A percentile compares a stretch with the other conserved stretches of the same genome.
Conservation (phyloP, 2,329 filamentous ascomycete genomes). For the Bisporella sp. region DNA sequence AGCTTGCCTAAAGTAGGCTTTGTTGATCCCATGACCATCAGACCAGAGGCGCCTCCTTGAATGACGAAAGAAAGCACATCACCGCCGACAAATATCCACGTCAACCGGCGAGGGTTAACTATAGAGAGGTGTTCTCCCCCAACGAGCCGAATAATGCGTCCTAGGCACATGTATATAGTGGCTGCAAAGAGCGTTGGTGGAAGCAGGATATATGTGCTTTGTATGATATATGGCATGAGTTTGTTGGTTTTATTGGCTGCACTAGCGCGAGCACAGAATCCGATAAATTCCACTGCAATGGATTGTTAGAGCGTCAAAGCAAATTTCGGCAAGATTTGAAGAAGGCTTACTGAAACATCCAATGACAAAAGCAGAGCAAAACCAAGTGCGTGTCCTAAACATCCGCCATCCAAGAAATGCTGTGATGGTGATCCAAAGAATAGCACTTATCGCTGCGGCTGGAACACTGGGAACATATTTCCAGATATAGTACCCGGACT, state of each 20-base stretch:
- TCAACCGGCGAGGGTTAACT: conserved; percentile 36
- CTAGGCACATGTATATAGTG: conserved; percentile 19
- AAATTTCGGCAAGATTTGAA: conserved; percentile 3
- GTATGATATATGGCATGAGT: conserved; percentile 25
- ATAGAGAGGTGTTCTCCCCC: conserved; percentile 19
- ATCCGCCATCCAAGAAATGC: conserved; percentile 24
- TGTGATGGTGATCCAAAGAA: conserved; percentile 26
- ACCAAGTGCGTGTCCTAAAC: conserved; percentile 22
- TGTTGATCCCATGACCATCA: not conserved
- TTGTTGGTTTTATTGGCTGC: conserved; percentile 29
- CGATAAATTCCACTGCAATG: conserved; percentile 13
- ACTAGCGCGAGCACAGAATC: conserved; percentile 21
- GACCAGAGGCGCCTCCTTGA: conserved; percentile 27
- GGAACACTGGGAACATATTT: conserved; percentile 40
- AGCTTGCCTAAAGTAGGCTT: conserved; percentile 1
- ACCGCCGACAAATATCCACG: conserved; percentile 45
- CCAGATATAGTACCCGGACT: conserved; percentile 30
- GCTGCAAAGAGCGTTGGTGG: conserved; percentile 19
- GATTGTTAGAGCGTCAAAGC: conserved; percentile 7
- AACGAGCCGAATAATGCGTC: conserved; percentile 10
- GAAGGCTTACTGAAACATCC: conserved; percentile 29
- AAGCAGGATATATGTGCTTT: conserved; percentile 15
- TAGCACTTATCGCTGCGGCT: conserved; percentile 33
- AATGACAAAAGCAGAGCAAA: conserved; percentile 29
- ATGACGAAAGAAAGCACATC: conserved; percentile 44